These are phyloP conservation scores for Cercospora sojina DNA, from an alignment of 2,329 filamentous ascomycete genomes.

Conservation along the genomic window DNA sequence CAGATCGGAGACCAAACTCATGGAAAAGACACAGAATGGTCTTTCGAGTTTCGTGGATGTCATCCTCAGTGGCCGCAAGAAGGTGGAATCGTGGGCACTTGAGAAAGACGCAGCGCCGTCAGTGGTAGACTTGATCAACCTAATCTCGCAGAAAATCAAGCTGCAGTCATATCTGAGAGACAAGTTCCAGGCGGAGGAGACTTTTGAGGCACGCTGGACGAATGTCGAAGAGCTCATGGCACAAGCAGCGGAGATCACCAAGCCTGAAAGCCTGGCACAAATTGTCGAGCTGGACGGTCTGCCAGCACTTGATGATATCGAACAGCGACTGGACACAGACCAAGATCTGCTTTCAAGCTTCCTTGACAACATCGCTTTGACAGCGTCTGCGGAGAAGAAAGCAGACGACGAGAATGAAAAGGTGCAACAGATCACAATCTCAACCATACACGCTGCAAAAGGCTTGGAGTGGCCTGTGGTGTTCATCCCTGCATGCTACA, in stretches of 20 bases:
- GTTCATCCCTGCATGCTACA: slow-evolving; percentile 86
- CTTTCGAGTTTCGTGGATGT: slow-evolving; percentile 60
- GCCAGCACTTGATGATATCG: slow-evolving; percentile 65
- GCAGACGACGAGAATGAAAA: slow-evolving; percentile 58
- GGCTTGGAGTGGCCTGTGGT: slow-evolving; percentile 95
- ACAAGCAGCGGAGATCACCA: slow-evolving; percentile 70
- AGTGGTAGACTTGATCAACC: slow-evolving; percentile 53
- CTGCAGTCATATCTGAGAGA: slow-evolving; percentile 73
- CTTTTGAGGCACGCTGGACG: slow-evolving; percentile 73
- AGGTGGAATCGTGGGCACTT: slow-evolving; percentile 45
- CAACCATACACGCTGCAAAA: slow-evolving; percentile 94
- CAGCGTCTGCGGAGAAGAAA: slow-evolving; percentile 69
- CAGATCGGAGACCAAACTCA: slow-evolving; percentile 55
- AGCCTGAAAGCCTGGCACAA: slow-evolving; percentile 27
- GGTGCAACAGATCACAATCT: slow-evolving; percentile 73
- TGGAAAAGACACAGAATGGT: slow-evolving; percentile 56
- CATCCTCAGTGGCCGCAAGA: slow-evolving; percentile 57
- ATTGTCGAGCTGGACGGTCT: slow-evolving; percentile 52
- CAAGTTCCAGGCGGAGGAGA: slow-evolving; percentile 64
- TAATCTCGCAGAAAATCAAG: slow-evolving; percentile 63
- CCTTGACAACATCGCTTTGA: slow-evolving; percentile 85
- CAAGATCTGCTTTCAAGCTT: slow-evolving; percentile 73
- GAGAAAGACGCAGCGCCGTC: slow-evolving; percentile 39
- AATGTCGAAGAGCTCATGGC: slow-evolving; percentile 86
- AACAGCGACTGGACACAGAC: slow-evolving; percentile 56